phyloP scores from a whole-genome alignment of 768 basidiomycete genomes.

The Termitomyces sp. region DNA sequence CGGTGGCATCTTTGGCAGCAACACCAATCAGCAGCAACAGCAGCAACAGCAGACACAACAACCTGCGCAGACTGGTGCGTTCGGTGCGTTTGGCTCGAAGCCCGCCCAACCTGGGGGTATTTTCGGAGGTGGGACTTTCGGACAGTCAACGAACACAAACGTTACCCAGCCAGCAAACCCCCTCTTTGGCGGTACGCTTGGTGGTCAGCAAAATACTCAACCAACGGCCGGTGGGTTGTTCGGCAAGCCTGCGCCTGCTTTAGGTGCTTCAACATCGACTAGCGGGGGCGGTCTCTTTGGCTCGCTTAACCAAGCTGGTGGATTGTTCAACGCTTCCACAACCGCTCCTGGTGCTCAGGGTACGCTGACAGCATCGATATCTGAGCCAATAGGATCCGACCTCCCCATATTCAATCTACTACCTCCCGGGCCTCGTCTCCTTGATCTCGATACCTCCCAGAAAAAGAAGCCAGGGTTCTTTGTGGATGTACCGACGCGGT shows the following conservation, averaged over 20 bases:
- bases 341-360: constrained; percentile 47
- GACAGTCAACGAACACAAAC: constrained; percentile 23
- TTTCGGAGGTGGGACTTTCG: constrained; percentile 34
- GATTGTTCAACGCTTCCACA: constrained; percentile 34
- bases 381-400: constrained; percentile 74
- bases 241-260: constrained; percentile 39
- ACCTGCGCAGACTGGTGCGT: constrained; percentile 22
- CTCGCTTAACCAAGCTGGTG: constrained; percentile 27
- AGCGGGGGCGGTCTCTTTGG: constrained; percentile 37
- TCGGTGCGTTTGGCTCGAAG: constrained; percentile 40
- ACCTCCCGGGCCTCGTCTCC: constrained; percentile 61
- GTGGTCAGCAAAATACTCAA: constrained; percentile 36
- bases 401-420: constrained; percentile 73
- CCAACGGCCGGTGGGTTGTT: constrained; percentile 48
- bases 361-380: constrained; percentile 78
- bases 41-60: constrained; percentile 35
- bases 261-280: constrained; percentile 39
- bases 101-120: constrained; percentile 30
- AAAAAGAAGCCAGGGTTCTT: constrained; percentile 80
- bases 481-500: constrained; percentile 70
- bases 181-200: constrained; percentile 50
- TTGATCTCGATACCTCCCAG: constrained; percentile 51
- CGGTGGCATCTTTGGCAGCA: constrained; percentile 26
- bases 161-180: constrained; percentile 21
- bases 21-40: constrained; percentile 15